Conservation (phyloP, 306 rosid species). For the Biancaea sappan region DNA sequence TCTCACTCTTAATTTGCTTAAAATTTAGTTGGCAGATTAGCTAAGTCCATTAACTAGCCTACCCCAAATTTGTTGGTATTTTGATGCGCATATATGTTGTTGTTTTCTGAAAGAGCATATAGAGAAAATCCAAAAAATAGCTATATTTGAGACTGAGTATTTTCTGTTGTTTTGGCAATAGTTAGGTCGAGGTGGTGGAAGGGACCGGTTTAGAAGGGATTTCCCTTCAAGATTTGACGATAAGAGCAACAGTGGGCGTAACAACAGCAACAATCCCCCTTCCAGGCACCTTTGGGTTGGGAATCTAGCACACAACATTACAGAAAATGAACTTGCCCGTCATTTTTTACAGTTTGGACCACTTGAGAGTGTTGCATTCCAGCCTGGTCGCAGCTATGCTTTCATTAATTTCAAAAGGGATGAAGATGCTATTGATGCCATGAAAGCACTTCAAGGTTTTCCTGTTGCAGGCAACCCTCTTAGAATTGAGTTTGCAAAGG, state of each 20-base stretch:
- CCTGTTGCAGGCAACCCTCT: conserved; percentile 77
- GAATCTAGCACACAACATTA: conserved; percentile 60
- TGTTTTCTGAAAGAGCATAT: conserved; percentile 4
- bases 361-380: conserved; percentile 81
- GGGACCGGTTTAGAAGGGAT: conserved; percentile 57
- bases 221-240: conserved; percentile 50
- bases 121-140: conserved; percentile 4
- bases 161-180: conserved; percentile 35
- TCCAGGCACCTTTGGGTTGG: conserved; percentile 96
- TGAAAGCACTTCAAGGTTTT: conserved; percentile 73
- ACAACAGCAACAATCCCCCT: conserved; percentile 51
- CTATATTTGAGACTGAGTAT: neutral
- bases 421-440: conserved; percentile 82
- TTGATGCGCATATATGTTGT: neutral
- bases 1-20: neutral
- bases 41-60: neutral
- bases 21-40: neutral
- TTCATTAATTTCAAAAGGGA: conserved; percentile 76
- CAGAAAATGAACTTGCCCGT: conserved; percentile 67
- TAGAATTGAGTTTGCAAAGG: conserved; percentile 95
- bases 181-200: conserved; percentile 47
- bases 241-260: conserved; percentile 44
- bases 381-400: conserved; percentile 83
- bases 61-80: neutral
- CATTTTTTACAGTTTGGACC: conserved; percentile 76